A percentile compares a stretch with the other conserved stretches of the same genome.
Conservation (phyloP, 495 filamentous ascomycete species). For the Podospora pseudopauciseta region DNA sequence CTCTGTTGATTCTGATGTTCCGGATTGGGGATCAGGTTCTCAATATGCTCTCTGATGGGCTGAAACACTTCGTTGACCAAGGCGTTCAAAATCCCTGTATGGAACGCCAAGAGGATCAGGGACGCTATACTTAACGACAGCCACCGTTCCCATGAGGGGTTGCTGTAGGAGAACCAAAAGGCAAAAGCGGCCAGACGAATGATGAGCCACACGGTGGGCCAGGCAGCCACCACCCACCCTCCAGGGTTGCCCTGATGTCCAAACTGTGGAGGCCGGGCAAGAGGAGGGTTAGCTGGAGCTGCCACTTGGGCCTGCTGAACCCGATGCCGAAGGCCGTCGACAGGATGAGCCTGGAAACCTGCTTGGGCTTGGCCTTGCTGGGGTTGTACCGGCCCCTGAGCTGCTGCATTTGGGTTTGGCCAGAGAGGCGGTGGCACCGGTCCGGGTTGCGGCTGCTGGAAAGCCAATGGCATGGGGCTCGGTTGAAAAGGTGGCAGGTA, state of each 20-base stretch:
- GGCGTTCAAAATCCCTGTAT: conserved; percentile 60
- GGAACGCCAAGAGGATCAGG: conserved; percentile 58
- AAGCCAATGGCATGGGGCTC: neutral
- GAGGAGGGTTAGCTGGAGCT: conserved; percentile 6
- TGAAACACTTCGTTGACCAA: conserved; percentile 54
- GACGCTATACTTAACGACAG: conserved; percentile 54
- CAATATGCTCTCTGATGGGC: conserved; percentile 66
- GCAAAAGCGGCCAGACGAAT: conserved; percentile 71
- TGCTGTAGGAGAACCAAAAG: conserved; percentile 73
- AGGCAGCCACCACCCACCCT: conserved; percentile 48
- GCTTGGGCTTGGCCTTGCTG: neutral
- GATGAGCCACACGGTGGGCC: conserved; percentile 72
- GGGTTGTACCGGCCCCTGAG: neutral
- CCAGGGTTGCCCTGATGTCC: conserved; percentile 41
- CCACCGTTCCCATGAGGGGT: conserved; percentile 64
- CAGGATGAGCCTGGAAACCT: conserved; percentile 4
- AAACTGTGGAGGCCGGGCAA: neutral
- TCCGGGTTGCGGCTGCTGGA: conserved; percentile 1
- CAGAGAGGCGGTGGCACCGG: neutral
- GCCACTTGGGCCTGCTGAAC: conserved; percentile 8
- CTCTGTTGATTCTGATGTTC: conserved; percentile 20
- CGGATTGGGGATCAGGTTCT: conserved; percentile 55
- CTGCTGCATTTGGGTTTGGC: neutral
- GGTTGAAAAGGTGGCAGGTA: neutral
- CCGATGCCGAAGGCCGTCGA: conserved; percentile 1